Percentiles rank a stretch among this genome's conserved stretches.
Evolutionary conservation across 2,329 filamentous ascomycete genomes (phyloP).

Genomic region (Ophiognomonia clavigignenti-juglandacearum): DNA sequence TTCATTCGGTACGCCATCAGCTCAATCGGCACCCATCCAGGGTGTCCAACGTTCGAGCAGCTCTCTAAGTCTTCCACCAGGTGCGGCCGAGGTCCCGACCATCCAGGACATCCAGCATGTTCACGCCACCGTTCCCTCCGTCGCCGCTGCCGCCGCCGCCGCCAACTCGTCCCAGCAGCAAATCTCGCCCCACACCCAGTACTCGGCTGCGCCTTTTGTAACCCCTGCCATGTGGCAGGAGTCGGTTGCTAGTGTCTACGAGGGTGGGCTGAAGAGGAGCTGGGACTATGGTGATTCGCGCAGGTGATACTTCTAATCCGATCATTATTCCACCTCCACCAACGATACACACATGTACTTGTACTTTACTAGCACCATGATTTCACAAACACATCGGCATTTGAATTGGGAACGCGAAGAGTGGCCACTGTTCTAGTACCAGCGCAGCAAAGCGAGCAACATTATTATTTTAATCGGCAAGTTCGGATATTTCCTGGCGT

Average conservation of each 20-base stretch:
- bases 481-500: slow-evolving; percentile 4
- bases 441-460: not conserved
- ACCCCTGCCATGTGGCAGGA: slow-evolving; percentile 72
- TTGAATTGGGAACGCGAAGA: not conserved
- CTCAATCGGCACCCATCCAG: slow-evolving; percentile 37
- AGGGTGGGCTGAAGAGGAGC: slow-evolving; percentile 56
- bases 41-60: slow-evolving; percentile 38
- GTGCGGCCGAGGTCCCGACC: slow-evolving; percentile 48
- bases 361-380: not conserved
- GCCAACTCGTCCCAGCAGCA: slow-evolving; percentile 8
- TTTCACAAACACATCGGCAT: not conserved
- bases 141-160: slow-evolving; percentile 35
- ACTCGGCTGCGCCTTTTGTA: slow-evolving; percentile 53
- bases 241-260: slow-evolving; percentile 64
- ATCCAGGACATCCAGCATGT: slow-evolving; percentile 49
- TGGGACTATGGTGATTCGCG: slow-evolving; percentile 52
- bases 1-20: slow-evolving; percentile 74
- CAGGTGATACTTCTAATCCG: too few species aligned
- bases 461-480: slow-evolving; percentile 5
- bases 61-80: slow-evolving; percentile 49
- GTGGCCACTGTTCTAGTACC: too few species aligned
- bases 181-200: slow-evolving; percentile 42
- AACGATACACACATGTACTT: not conserved
- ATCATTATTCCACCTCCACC: too few species aligned
- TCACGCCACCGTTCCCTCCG: slow-evolving; percentile 37